Conservation (phyloP, 129 eudicot species). For the Helianthus tuberosus region DNA sequence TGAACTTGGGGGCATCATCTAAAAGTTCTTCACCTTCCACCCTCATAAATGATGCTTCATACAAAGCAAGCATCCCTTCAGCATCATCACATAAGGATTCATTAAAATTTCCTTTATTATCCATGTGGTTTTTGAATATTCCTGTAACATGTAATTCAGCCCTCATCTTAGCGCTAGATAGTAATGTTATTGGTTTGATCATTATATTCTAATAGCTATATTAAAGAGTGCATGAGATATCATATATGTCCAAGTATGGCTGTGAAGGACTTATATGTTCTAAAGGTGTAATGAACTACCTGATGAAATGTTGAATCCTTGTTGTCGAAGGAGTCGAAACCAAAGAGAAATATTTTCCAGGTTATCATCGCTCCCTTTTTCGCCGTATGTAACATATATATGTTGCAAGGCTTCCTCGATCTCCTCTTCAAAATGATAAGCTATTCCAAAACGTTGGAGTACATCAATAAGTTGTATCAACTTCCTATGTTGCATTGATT, state of each 20-base stretch:
- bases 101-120: conserved; percentile 20
- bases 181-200: too few relatives aligned
- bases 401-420: conserved; percentile 24
- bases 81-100: conserved; percentile 4
- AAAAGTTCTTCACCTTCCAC: conserved; percentile 37
- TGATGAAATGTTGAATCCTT: conserved; percentile 30
- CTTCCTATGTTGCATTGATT: conserved; percentile 3
- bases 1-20: conserved; percentile 32
- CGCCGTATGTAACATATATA: not conserved
- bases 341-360: conserved; percentile 24
- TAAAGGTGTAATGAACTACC: not conserved
- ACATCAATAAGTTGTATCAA: conserved; percentile 31
- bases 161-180: not conserved
- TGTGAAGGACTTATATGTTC: not conserved
- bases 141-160: conserved; percentile 14
- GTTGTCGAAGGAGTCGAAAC: conserved; percentile 42
- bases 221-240: too few relatives aligned
- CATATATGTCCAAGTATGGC: not conserved
- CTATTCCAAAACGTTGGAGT: conserved; percentile 42
- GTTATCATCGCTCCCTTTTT: not conserved
- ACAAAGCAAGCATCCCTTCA: conserved; percentile 31
- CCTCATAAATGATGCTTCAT: conserved; percentile 48
- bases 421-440: conserved; percentile 37
- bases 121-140: conserved; percentile 30
- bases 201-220: too few relatives aligned